A percentile compares a stretch with the other conserved stretches of the same genome.
phyloP scores from a whole-genome alignment of 2,329 filamentous ascomycete genomes.

The Tolypocladium nubicola region DNA sequence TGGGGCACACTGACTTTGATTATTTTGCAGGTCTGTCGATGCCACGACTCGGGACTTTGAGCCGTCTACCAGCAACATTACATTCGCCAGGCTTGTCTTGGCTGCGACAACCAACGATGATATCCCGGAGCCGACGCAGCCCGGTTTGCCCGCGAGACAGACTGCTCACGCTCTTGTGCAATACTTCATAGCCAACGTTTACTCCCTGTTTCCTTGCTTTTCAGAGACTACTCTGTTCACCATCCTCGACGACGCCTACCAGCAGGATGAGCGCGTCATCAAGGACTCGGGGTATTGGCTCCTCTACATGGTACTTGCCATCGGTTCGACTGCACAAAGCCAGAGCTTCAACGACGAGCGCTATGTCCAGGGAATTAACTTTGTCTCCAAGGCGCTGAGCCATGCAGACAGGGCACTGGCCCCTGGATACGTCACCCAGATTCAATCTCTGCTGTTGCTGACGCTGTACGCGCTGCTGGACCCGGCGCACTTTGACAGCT shows the following conservation, averaged over 20 bases:
- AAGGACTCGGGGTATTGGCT: slow-evolving; percentile 71
- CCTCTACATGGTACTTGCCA: slow-evolving; percentile 80
- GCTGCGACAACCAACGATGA: slow-evolving; percentile 70
- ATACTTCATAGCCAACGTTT: slow-evolving; percentile 77
- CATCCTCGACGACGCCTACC: slow-evolving; percentile 73
- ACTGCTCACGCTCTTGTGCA: slow-evolving; percentile 61
- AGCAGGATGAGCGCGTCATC: slow-evolving; percentile 52
- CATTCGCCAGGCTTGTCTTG: slow-evolving; percentile 79
- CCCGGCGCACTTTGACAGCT: slow-evolving; percentile 83
- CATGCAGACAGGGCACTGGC: slow-evolving; percentile 75
- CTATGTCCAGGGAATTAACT: slow-evolving; percentile 45
- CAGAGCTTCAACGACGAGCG: slow-evolving; percentile 55
- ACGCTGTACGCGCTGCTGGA: slow-evolving; percentile 87
- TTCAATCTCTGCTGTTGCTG: slow-evolving; percentile 77
- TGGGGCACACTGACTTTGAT: not conserved
- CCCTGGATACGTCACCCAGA: slow-evolving; percentile 74
- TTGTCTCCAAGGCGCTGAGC: slow-evolving; percentile 54
- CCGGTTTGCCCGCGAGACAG: slow-evolving; percentile 60
- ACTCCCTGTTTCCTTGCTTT: slow-evolving; percentile 72
- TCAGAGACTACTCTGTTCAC: slow-evolving; percentile 68
- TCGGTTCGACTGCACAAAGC: slow-evolving; percentile 66
- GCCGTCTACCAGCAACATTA: slow-evolving; percentile 78
- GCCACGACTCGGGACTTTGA: slow-evolving; percentile 92
- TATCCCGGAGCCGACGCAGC: slow-evolving; percentile 51
- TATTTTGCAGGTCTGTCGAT: slow-evolving; percentile 63